Conservation (phyloP, 169 alveolate species). For the Cryptosporidium xiaoi region DNA sequence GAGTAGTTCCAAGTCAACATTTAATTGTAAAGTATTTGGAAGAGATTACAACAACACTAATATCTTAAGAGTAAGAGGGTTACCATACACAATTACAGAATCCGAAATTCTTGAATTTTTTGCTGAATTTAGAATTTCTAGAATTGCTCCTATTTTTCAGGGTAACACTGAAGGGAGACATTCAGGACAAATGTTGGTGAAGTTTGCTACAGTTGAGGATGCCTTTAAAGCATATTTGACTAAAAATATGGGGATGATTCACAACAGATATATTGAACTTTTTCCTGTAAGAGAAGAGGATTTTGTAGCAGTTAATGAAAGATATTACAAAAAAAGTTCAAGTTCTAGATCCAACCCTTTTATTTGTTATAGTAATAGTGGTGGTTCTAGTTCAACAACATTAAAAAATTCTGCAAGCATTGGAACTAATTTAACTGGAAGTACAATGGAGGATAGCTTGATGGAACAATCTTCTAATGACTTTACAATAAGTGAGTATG, state of each 20-base stretch:
- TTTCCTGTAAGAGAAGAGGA: slow-evolving; percentile 30
- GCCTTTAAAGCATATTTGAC: slow-evolving; percentile 1
- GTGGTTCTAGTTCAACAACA: background rate
- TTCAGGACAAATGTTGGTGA: background rate
- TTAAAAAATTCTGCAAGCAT: no score
- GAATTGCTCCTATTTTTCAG: slow-evolving; percentile 10
- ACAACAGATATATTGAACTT: slow-evolving; percentile 2
- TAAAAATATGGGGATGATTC: slow-evolving; percentile 6
- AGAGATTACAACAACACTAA: background rate
- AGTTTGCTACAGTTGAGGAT: slow-evolving; percentile 10
- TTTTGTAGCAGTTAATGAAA: background rate
- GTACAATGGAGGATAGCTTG: no score
- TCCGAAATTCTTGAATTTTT: background rate
- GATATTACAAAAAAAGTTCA: background rate
- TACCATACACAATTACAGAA: background rate
- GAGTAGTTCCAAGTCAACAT: slow-evolving; percentile 5
- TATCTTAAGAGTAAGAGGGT: slow-evolving; percentile 1
- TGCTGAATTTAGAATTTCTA: background rate
- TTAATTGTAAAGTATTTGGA: background rate
- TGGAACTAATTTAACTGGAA: no score
- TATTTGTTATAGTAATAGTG: background rate
- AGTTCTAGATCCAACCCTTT: background rate
- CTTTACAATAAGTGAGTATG: no score
- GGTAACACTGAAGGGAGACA: background rate
- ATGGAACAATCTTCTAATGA: no score